Percentiles rank a stretch among this genome's conserved stretches.
phyloP scores from a whole-genome alignment of 768 basidiomycete species.

The Pholiota conissans region DNA sequence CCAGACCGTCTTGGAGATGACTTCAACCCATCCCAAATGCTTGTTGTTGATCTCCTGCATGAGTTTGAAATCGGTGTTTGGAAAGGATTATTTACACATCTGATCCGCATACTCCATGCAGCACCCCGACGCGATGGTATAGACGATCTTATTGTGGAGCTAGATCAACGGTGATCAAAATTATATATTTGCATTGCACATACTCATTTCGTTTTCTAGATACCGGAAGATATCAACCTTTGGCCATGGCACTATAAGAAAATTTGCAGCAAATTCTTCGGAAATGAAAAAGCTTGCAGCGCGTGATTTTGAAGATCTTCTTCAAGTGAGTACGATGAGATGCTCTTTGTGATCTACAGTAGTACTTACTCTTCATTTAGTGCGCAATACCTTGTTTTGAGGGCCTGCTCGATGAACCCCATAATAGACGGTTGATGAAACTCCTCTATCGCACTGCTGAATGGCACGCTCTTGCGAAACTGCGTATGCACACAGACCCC shows the following conservation, averaged over 20 bases:
- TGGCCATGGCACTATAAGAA: conserved; percentile 1
- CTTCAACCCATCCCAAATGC: neutral
- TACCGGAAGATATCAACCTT: conserved; percentile 25
- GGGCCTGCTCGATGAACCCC: conserved; percentile 28
- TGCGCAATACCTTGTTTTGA: conserved; percentile 38
- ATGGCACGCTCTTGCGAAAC: conserved; percentile 36
- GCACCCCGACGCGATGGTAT: conserved; percentile 18
- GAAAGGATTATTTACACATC: conserved; percentile 29
- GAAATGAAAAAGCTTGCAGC: conserved; percentile 7
- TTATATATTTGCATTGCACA: no score
- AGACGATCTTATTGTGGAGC: conserved; percentile 14
- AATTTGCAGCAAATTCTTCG: conserved; percentile 1
- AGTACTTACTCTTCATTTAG: conserved; percentile 15
- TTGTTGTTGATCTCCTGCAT: conserved; percentile 2
- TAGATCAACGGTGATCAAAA: conserved; percentile 1
- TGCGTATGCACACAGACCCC: conserved; percentile 29
- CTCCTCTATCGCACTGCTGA: conserved; percentile 27
- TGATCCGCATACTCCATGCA: conserved; percentile 15
- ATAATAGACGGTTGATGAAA: conserved; percentile 18
- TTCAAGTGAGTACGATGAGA: conserved; percentile 15
- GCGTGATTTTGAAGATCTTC: conserved; percentile 1
- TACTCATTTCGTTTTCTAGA: conserved; percentile 8
- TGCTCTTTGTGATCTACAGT: no score
- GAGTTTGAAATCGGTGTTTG: conserved; percentile 4
- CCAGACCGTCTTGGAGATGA: neutral